Conservation (phyloP, 805 yeast species). For the Kodamaea laetipori region DNA sequence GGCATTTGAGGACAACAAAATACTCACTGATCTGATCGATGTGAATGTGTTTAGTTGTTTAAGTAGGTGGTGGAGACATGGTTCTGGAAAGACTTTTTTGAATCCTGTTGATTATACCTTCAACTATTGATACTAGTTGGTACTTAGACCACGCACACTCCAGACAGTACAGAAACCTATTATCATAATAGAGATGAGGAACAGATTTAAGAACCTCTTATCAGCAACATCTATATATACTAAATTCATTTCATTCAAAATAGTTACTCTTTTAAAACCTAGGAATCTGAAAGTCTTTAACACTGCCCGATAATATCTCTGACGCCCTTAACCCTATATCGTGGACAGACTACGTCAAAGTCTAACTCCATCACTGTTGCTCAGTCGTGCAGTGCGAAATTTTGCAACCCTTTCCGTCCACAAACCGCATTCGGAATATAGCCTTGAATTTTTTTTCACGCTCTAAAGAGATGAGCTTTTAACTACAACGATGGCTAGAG, state of each 20-base stretch:
- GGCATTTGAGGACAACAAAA: conserved; percentile 19
- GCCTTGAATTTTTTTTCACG: conserved; percentile 13
- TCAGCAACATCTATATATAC: too few relatives aligned
- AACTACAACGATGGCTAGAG: conserved; percentile 29
- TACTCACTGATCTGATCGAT: conserved; percentile 36
- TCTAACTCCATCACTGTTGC: neutral
- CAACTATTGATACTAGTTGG: conserved; percentile 2
- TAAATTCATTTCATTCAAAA: too few relatives aligned
- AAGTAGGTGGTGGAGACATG: conserved; percentile 74
- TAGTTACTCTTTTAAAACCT: too few relatives aligned
- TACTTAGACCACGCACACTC: too few relatives aligned
- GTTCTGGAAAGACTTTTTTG: conserved; percentile 59
- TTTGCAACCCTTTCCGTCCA: conserved; percentile 3
- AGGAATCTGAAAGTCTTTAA: too few relatives aligned
- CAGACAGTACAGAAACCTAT: too few relatives aligned
- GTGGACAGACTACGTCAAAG: too few relatives aligned
- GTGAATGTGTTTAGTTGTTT: conserved; percentile 63
- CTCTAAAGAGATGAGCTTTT: conserved; percentile 12
- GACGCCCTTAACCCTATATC: too few relatives aligned
- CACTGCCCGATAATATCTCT: too few relatives aligned
- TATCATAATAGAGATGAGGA: too few relatives aligned
- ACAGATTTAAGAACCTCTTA: too few relatives aligned
- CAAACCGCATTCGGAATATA: conserved; percentile 7
- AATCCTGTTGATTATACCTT: conserved; percentile 38
- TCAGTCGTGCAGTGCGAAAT: conserved; percentile 15